Conservation (phyloP, 306 rosid species). For the Rosa rugosa region DNA sequence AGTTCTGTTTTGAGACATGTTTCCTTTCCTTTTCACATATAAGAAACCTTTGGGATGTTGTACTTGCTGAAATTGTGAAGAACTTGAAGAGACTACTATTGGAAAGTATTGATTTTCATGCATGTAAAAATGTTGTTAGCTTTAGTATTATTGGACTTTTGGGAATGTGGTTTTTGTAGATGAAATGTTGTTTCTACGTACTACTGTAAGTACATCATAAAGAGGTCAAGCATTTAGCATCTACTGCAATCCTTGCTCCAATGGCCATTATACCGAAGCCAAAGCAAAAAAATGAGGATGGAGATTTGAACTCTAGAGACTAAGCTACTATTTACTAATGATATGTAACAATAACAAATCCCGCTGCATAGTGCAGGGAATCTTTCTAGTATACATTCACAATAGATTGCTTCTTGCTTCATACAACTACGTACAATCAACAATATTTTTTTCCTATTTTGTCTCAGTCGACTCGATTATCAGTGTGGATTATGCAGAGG, state of each 20-base stretch:
- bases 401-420: too few species aligned
- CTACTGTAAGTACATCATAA: neutral
- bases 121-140: constrained; percentile 1
- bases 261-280: constrained; percentile 84
- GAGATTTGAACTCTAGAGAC: constrained; percentile 14
- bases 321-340: neutral
- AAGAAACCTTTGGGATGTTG: constrained; percentile 64
- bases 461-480: too few species aligned
- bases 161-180: neutral
- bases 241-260: constrained; percentile 45
- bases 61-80: constrained; percentile 67
- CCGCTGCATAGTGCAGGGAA: too few species aligned
- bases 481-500: too few species aligned
- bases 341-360: neutral
- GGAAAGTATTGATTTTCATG: constrained; percentile 17
- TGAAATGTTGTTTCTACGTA: neutral
- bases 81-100: constrained; percentile 72
- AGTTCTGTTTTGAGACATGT: constrained; percentile 10
- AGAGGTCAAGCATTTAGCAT: neutral
- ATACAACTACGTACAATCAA: too few species aligned
- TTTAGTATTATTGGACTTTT: neutral
- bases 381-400: too few species aligned
- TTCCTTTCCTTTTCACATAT: constrained; percentile 48
- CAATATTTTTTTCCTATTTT: too few species aligned
- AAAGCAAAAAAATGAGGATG: constrained; percentile 31